These are phyloP conservation scores for Exidia glandulosa DNA, from an alignment of 768 basidiomycete species.

Conservation along the genomic window DNA sequence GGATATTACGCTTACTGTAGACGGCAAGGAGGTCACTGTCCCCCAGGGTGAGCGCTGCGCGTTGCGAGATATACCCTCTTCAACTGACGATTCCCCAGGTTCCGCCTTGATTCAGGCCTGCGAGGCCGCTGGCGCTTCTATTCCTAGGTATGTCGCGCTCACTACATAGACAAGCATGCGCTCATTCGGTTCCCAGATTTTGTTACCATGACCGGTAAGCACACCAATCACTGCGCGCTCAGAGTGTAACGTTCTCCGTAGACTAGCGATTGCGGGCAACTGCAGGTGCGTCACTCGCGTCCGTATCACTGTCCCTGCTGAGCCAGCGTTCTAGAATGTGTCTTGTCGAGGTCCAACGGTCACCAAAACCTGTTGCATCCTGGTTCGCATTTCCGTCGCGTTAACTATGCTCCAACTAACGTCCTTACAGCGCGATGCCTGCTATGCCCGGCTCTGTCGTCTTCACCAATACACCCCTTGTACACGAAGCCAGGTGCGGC, in stretches of 20 bases:
- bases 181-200: constrained; percentile 36
- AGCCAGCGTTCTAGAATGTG: constrained; percentile 72
- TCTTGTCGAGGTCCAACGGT: constrained; percentile 91
- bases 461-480: constrained; percentile 84
- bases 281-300: constrained; percentile 70
- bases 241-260: constrained; percentile 20
- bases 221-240: background rate
- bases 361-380: constrained; percentile 90
- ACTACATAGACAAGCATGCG: background rate
- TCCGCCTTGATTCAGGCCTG: constrained; percentile 96
- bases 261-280: constrained; percentile 94
- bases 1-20: constrained; percentile 86
- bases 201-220: constrained; percentile 76
- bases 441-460: constrained; percentile 92
- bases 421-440: constrained; percentile 71
- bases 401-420: constrained; percentile 6
- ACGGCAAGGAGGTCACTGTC: constrained; percentile 95
- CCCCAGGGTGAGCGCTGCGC: constrained; percentile 66
- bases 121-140: constrained; percentile 73
- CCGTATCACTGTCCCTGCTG: constrained; percentile 3
- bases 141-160: constrained; percentile 49
- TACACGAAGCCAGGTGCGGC: constrained; percentile 76
- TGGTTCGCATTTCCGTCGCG: constrained; percentile 39
- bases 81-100: constrained; percentile 31
- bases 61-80: background rate